phyloP scores from a whole-genome alignment of 1,284 basidiomycete genomes.

The Neonothopanus nambi region DNA sequence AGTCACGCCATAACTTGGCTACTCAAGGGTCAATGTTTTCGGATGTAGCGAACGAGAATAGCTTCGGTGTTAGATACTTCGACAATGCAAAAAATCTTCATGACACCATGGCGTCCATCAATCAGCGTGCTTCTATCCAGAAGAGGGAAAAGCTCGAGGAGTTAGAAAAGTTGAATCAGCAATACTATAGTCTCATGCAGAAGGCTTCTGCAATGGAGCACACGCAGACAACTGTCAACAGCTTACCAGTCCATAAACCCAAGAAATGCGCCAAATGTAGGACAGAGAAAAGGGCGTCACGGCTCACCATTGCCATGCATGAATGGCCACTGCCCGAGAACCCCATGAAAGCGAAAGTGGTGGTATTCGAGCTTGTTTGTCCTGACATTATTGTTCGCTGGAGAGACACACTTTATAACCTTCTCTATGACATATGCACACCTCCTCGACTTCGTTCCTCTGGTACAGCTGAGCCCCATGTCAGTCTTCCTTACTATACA shows the following conservation, averaged over 20 bases:
- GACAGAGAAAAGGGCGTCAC: too few relatives aligned
- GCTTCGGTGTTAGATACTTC: slow-evolving; percentile 19
- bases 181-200: too few relatives aligned
- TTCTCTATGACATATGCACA: slow-evolving; percentile 36
- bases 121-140: too few relatives aligned
- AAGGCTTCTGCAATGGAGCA: too few relatives aligned
- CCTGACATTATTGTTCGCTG: slow-evolving; percentile 43
- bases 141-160: too few relatives aligned
- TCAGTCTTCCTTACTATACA: slow-evolving; percentile 11
- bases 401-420: slow-evolving; percentile 40
- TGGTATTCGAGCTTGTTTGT: slow-evolving; percentile 46
- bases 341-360: slow-evolving; percentile 23
- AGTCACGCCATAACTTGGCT: slow-evolving; percentile 23
- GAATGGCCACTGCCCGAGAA: slow-evolving; percentile 51
- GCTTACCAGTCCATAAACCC: too few relatives aligned
- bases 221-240: too few relatives aligned
- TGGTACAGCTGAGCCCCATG: slow-evolving; percentile 6
- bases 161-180: too few relatives aligned
- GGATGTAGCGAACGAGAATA: background rate
- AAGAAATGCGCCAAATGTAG: too few relatives aligned
- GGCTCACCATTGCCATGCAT: slow-evolving; percentile 33
- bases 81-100: slow-evolving; percentile 18
- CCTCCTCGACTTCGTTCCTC: background rate
- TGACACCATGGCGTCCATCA: too few relatives aligned
- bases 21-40: slow-evolving; percentile 22